Conservation (phyloP, 345 rosid genomes). For the Ricinus communis region DNA sequence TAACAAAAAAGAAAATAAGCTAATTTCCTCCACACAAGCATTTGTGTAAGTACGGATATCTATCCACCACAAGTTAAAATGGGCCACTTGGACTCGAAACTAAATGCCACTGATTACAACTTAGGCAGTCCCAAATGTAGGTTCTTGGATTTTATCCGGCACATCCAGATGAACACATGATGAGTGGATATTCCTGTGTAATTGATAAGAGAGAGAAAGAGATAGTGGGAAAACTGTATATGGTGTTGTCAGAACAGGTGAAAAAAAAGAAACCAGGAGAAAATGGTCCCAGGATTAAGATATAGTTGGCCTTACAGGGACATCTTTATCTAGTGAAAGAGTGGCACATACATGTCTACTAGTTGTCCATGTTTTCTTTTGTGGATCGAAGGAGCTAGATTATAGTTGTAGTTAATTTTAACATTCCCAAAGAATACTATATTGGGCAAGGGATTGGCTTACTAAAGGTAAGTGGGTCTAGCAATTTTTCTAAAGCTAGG, state of each 20-base stretch:
- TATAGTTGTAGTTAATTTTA: background rate
- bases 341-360: background rate
- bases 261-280: background rate
- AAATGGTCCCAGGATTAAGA: slow-evolving; percentile 6
- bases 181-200: background rate
- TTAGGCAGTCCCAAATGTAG: background rate
- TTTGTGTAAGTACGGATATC: background rate
- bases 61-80: background rate
- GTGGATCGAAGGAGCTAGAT: background rate
- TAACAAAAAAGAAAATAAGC: no score
- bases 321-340: background rate
- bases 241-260: background rate
- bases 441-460: no score
- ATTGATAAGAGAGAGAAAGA: background rate
- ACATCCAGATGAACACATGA: slow-evolving; percentile 5
- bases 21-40: background rate
- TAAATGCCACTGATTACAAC: background rate
- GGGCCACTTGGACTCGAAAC: background rate
- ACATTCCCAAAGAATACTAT: background rate
- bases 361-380: background rate
- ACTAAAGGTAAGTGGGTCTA: no score
- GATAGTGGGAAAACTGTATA: background rate
- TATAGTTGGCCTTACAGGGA: background rate
- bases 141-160: background rate
- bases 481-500: no score